Conservation (phyloP, 495 filamentous ascomycete genomes). For the Penicillium macrosclerotiorum region DNA sequence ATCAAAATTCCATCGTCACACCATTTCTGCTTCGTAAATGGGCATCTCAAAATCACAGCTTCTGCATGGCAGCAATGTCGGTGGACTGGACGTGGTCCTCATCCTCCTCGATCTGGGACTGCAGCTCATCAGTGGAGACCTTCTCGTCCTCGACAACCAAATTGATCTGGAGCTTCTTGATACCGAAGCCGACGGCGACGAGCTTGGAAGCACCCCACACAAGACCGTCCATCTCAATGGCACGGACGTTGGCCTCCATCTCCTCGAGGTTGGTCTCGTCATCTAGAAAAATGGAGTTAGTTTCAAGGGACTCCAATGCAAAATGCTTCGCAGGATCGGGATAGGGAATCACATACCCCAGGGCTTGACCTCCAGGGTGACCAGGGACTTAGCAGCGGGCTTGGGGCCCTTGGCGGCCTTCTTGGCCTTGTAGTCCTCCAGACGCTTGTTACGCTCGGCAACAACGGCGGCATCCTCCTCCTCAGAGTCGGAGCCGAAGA, state of each 20-base stretch:
- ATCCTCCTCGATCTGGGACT: conserved; percentile 79
- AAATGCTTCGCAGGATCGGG: no score
- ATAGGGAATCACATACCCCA: conserved; percentile 77
- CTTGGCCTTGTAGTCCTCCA: conserved; percentile 95
- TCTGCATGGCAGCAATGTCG: conserved; percentile 89
- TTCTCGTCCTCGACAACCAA: conserved; percentile 97
- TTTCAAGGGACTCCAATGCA: neutral
- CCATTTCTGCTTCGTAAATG: conserved; percentile 38
- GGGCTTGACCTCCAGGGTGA: conserved; percentile 95
- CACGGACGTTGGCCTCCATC: conserved; percentile 78
- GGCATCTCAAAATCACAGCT: conserved; percentile 69
- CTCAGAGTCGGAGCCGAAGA: conserved; percentile 90
- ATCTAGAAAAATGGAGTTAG: conserved; percentile 54
- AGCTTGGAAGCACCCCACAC: conserved; percentile 94
- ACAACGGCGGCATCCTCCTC: conserved; percentile 83
- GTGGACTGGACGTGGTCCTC: conserved; percentile 98
- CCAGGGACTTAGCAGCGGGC: conserved; percentile 89
- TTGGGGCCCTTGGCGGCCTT: conserved; percentile 84
- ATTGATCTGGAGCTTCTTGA: conserved; percentile 99
- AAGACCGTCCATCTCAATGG: conserved; percentile 89
- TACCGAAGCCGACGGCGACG: conserved; percentile 89
- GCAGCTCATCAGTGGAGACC: conserved; percentile 81
- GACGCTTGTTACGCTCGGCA: conserved; percentile 76
- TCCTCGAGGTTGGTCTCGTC: conserved; percentile 88
- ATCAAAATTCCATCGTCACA: conserved; percentile 43